Percentiles rank a stretch among this genome's conserved stretches.
These are phyloP conservation scores for Termitomyces sp. DNA, from an alignment of 768 basidiomycete species.

Conservation along the genomic window DNA sequence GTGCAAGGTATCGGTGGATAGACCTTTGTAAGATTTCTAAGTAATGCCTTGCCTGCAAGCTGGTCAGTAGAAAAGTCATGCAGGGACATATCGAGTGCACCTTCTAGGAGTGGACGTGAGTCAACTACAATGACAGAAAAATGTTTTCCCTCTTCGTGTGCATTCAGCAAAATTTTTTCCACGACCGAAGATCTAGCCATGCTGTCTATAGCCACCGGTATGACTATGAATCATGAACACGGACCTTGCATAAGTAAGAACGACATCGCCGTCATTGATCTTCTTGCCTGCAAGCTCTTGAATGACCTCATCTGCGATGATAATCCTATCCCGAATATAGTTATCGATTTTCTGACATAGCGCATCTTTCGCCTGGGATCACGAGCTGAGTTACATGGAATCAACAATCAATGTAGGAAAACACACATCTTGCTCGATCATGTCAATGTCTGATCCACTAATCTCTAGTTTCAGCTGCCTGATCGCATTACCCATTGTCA, in stretches of 20 bases:
- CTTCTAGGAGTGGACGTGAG: conserved; percentile 92
- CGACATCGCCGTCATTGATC: conserved; percentile 90
- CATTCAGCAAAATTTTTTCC: conserved; percentile 79
- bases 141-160: conserved; percentile 63
- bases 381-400: conserved; percentile 1
- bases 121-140: conserved; percentile 94
- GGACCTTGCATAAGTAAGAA: conserved; percentile 90
- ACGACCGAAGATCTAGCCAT: conserved; percentile 82
- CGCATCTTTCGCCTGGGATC: conserved; percentile 73
- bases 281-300: conserved; percentile 84
- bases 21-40: conserved; percentile 61
- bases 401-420: not conserved
- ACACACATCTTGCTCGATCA: conserved; percentile 88
- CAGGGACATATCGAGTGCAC: conserved; percentile 24
- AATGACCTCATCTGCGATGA: conserved; percentile 90
- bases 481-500: conserved; percentile 93
- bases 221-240: conserved; percentile 7
- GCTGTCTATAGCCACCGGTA: not conserved
- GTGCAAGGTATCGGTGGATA: conserved; percentile 69
- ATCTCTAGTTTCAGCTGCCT: conserved; percentile 95
- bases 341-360: conserved; percentile 84
- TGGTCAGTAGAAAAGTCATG: conserved; percentile 2
- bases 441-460: conserved; percentile 85
- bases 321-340: conserved; percentile 92
- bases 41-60: conserved; percentile 65